phyloP scores from a whole-genome alignment of 176 grass and related monocot species.

The Avena atlantica region DNA sequence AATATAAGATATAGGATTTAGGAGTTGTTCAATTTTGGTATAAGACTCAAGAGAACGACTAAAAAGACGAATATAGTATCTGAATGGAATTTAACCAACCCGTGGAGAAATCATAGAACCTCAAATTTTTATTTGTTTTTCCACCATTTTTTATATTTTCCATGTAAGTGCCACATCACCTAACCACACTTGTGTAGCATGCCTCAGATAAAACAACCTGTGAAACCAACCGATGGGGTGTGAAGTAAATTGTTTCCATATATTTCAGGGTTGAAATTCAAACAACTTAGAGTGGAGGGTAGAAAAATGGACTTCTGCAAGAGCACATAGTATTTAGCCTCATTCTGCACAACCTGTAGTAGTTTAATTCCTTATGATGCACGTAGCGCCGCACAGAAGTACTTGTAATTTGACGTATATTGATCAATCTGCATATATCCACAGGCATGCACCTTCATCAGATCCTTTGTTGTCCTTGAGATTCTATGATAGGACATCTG shows the following conservation, averaged over 20 bases:
- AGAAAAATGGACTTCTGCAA: not conserved
- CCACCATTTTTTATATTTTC: not conserved
- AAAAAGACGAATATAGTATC: not conserved
- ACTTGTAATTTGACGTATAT: not conserved
- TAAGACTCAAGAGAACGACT: not conserved
- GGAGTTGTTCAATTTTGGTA: not conserved
- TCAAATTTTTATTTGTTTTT: not conserved
- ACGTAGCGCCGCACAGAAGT: not conserved
- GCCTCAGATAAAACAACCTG: not conserved
- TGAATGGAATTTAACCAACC: not conserved
- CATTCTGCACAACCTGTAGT: slow-evolving; percentile 8
- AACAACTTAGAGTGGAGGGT: not conserved
- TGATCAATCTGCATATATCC: slow-evolving; percentile 12
- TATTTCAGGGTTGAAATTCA: not conserved
- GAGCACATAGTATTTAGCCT: slow-evolving; percentile 1
- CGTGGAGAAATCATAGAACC: not conserved
- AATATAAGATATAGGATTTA: not conserved
- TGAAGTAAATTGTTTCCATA: not conserved
- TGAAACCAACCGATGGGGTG: not conserved
- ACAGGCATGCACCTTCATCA: slow-evolving; percentile 70
- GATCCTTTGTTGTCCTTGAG: slow-evolving; percentile 79
- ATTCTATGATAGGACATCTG: slow-evolving; percentile 85
- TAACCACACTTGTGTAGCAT: not conserved
- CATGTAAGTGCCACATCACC: not conserved
- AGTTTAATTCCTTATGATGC: not conserved